A percentile compares a stretch with the other conserved stretches of the same genome.
Evolutionary conservation across 768 basidiomycete species (phyloP).

Genomic region (Thelephora aurantiotincta): DNA sequence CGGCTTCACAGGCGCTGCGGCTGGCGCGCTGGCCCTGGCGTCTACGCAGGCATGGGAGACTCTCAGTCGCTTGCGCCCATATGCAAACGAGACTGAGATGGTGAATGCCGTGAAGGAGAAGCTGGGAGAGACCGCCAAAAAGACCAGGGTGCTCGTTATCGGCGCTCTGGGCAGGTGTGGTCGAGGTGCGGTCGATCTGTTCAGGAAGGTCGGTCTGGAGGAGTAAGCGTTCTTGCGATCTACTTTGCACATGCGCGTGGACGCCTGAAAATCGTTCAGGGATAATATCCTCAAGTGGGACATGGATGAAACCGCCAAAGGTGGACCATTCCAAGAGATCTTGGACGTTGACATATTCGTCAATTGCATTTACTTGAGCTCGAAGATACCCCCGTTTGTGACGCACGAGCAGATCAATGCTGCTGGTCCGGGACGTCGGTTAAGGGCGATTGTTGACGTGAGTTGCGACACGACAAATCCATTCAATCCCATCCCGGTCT

Average conservation of each 20-base stretch:
- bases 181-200: constrained; percentile 87
- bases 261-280: constrained; percentile 24
- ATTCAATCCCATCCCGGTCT: constrained; percentile 94
- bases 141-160: constrained; percentile 81
- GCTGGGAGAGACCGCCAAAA: constrained; percentile 55
- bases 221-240: constrained; percentile 48
- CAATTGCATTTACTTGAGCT: constrained; percentile 98
- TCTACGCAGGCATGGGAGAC: constrained; percentile 43
- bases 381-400: constrained; percentile 73
- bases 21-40: constrained; percentile 70
- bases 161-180: constrained; percentile 95
- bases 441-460: constrained; percentile 88
- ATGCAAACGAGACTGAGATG: constrained; percentile 75
- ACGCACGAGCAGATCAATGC: constrained; percentile 53
- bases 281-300: constrained; percentile 97
- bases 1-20: constrained; percentile 96
- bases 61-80: constrained; percentile 66
- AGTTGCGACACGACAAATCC: constrained; percentile 99
- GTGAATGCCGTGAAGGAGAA: constrained; percentile 52
- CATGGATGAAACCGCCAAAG: constrained; percentile 89
- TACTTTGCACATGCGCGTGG: not conserved
- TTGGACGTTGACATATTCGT: constrained; percentile 95
- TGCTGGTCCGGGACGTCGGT: constrained; percentile 50
- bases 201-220: constrained; percentile 86
- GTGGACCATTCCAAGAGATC: constrained; percentile 92